These are phyloP conservation scores for Macroventuria anomochaeta DNA, from an alignment of 2,329 filamentous ascomycete genomes.

Conservation along the genomic window DNA sequence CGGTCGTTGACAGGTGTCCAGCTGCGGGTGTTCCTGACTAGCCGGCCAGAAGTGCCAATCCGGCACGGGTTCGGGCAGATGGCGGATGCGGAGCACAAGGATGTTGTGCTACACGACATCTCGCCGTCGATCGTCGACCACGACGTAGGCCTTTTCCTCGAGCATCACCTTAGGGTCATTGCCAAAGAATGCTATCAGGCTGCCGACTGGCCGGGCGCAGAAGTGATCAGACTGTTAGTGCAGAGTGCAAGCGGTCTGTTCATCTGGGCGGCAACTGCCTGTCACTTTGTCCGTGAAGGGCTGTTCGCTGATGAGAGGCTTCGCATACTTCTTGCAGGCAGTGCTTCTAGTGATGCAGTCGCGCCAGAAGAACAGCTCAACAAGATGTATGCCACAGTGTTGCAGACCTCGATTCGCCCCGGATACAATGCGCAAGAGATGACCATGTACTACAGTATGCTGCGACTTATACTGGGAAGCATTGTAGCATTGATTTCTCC, in stretches of 20 bases:
- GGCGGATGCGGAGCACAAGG: neutral
- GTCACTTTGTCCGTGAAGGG: conserved; percentile 25
- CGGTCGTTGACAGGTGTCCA: neutral
- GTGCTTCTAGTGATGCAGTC: neutral
- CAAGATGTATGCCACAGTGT: neutral
- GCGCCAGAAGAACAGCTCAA: neutral
- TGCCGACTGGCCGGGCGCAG: no score
- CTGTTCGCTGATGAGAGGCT: neutral
- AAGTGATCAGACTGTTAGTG: no score
- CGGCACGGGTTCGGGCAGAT: no score
- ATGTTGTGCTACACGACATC: conserved; percentile 8
- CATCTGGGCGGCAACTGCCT: no score
- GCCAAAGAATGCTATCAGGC: neutral
- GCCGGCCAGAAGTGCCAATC: conserved; percentile 26
- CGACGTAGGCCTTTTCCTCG: conserved; percentile 24
- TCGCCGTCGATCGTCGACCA: conserved; percentile 18
- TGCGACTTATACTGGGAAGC: neutral
- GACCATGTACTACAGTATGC: neutral
- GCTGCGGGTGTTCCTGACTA: conserved; percentile 28
- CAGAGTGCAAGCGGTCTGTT: no score
- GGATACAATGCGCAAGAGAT: neutral
- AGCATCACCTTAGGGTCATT: conserved; percentile 12
- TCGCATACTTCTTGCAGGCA: neutral
- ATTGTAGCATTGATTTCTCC: neutral
- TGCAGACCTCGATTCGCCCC: neutral